Evolutionary conservation across 2,329 filamentous ascomycete species (phyloP), one percentile per base, ranked within the genome.

Genomic region (Zasmidium angulare): DNA sequence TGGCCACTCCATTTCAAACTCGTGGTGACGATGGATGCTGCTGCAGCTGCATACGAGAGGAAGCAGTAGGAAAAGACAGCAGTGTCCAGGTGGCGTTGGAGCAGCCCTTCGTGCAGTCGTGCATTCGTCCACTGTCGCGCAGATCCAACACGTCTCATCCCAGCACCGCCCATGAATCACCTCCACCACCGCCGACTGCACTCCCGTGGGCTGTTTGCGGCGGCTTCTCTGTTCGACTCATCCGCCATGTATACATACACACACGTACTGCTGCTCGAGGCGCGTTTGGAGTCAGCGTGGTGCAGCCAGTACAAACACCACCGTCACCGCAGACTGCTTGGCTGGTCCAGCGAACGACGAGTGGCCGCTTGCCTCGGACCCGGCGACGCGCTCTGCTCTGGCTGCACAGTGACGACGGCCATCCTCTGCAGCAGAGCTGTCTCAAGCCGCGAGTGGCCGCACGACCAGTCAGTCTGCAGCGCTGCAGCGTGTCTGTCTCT

Each of bases 211-310:
- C 19, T 52, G 24, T 56, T 21, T 43, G 21, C 20, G 55, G 31
- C 55, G 55, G 29, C 22, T 10, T 19, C 7, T 43, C 36, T 43
- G 46, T 55, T 47, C 53, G 56, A 53, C 40, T 53, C 56, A 43
- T 43, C 36, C 36, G n/a, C 36, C 36, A 43, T 36, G 43, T 43
- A 24, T 46, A 43, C 7, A 4, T 17, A 19, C n/a, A 14, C 12
- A 43, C 7, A 7, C 29, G 29, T 36, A n/a, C n/a, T n/a, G n/a
- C 29, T 14, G 14, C 14, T 14, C 29, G 29, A 14, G 11, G 6
- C 36, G 36, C 36, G 36, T 43, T 54, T 26, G 40, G 46, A 58
- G 46, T 50, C 49, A 58, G 55, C 55, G 49, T 53, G 55, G 21
- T 53, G 50, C 49, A 53, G 49, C 50, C n/a, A n/a, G n/a, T 40